Evolutionary conservation across 2,329 filamentous ascomycete species (phyloP), one percentile per base, ranked within the genome.

Genomic region (Aspergillus eucalypticola): DNA sequence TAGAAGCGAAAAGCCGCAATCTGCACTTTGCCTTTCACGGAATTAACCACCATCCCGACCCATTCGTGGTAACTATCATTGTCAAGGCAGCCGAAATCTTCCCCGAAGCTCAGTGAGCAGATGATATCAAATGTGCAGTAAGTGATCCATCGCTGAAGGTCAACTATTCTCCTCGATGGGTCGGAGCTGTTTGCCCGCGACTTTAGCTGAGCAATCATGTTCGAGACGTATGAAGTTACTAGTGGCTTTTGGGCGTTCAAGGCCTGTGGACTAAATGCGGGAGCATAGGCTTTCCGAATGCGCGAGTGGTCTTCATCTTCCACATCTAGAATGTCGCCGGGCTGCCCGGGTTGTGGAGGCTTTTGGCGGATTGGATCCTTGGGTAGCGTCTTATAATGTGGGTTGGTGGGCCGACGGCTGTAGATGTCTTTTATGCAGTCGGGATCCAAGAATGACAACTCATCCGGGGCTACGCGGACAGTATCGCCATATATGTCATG

Each of bases 391-490:
- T 53, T 53, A 7, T 35, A 53, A 3, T 39, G 8, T 3, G 8
- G 15, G 19, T 15, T 29, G 3, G 8, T 41, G 50, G 50, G 50
- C 15, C 32, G 50, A 38, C 50, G 50, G 70, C 73, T 11, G 61
- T 79, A 80, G 38, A 81, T 77, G 27, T 80, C 78, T 52, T 72
- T 71, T 73, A 75, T 80, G 1, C 73, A 75, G 1, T 80, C 76
- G n/a, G 67, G 75, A 3, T 75, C 73, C 54, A 72, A 79, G 67
- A 80, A 79, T 1, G 78, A 79, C 0, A 81, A 57, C 58, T 81
- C 77, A 27, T 72, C 73, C 0, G 79, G 79, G 0, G 72, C 69
- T 5, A 81, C 61, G 8, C 79, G 73, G 0, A 81, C 77, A 2
- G 75, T 76, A 1, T 78, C 73, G 21, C 80, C 79, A 13, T 62